phyloP scores from a whole-genome alignment of 805 yeast species.

The Sungouiella blattae region DNA sequence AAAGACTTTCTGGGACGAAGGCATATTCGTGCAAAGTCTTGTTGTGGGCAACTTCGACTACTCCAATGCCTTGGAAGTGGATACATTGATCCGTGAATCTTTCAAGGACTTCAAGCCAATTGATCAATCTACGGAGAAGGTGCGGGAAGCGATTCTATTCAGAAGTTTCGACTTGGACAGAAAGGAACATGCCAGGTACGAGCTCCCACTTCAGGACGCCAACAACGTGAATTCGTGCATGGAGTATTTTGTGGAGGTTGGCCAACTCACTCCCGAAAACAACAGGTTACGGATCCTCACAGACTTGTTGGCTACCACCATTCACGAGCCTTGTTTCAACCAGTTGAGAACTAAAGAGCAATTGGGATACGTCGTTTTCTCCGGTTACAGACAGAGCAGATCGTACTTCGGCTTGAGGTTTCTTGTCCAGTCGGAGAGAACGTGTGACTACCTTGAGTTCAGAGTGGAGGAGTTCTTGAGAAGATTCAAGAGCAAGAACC shows the following conservation, averaged over 20 bases:
- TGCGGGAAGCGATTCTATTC: conserved; percentile 16
- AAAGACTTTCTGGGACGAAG: conserved; percentile 44
- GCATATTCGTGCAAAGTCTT: conserved; percentile 66
- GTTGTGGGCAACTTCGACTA: conserved; percentile 68
- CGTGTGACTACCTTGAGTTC: conserved; percentile 67
- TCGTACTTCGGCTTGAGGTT: conserved; percentile 72
- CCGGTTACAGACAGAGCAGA: conserved; percentile 65
- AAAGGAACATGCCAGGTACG: conserved; percentile 42
- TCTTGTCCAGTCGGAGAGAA: conserved; percentile 78
- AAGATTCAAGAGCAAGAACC: conserved; percentile 36
- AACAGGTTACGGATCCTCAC: conserved; percentile 43
- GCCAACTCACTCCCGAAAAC: conserved; percentile 22
- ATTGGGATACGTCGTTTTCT: conserved; percentile 89
- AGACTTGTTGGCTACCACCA: conserved; percentile 66
- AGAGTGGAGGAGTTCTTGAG: conserved; percentile 69
- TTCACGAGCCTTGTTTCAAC: conserved; percentile 85
- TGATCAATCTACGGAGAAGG: conserved; percentile 4
- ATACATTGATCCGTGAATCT: conserved; percentile 37
- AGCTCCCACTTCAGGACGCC: conserved; percentile 53
- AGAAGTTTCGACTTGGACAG: conserved; percentile 42
- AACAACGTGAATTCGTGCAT: conserved; percentile 80
- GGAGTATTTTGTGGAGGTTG: conserved; percentile 72
- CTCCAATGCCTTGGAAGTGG: conserved; percentile 50
- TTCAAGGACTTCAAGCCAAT: conserved; percentile 26
- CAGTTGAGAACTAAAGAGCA: conserved; percentile 92